A percentile compares a stretch with the other conserved stretches of the same genome.
phyloP scores from a whole-genome alignment of 192 early-diverging fungal species.

The Entomortierella parvispora region DNA sequence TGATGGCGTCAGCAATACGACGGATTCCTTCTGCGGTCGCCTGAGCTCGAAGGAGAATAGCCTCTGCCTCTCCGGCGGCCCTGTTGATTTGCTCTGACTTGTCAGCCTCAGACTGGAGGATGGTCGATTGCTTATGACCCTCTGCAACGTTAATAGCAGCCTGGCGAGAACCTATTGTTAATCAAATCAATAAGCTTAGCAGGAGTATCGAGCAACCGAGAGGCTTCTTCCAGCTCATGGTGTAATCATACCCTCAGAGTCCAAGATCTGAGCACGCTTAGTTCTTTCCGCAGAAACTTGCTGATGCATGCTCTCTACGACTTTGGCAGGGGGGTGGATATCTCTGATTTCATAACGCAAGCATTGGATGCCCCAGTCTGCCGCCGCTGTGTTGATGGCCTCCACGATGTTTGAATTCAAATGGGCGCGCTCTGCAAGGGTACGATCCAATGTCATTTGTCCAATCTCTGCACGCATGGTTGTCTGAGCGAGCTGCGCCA shows the following conservation, averaged over 20 bases:
- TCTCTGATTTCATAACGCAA: conserved; percentile 96
- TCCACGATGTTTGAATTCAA: conserved; percentile 95
- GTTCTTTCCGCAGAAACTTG: conserved; percentile 96
- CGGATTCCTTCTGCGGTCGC: conserved; percentile 87
- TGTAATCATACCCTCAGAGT: conserved; percentile 67
- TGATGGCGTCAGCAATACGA: conserved; percentile 83
- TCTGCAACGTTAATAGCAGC: conserved; percentile 98
- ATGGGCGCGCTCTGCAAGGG: conserved; percentile 91
- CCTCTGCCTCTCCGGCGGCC: conserved; percentile 90
- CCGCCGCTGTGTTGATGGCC: conserved; percentile 92
- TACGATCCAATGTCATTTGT: conserved; percentile 96
- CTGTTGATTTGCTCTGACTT: conserved; percentile 90
- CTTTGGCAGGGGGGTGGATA: conserved; percentile 94
- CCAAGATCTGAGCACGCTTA: conserved; percentile 95
- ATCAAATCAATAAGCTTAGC: not conserved
- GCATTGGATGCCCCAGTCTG: conserved; percentile 97
- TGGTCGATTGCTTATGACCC: conserved; percentile 90
- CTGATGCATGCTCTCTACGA: conserved; percentile 97
- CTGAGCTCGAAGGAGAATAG: conserved; percentile 83
- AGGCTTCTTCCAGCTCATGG: not conserved
- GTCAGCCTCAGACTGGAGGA: conserved; percentile 95
- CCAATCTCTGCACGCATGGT: conserved; percentile 99
- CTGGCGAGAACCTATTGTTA: conserved; percentile 73
- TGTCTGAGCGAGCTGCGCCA: conserved; percentile 98
- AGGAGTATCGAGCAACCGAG: not conserved